Evolutionary conservation across 139 green algal species (phyloP).

Genomic region (Microglena sp.): DNA sequence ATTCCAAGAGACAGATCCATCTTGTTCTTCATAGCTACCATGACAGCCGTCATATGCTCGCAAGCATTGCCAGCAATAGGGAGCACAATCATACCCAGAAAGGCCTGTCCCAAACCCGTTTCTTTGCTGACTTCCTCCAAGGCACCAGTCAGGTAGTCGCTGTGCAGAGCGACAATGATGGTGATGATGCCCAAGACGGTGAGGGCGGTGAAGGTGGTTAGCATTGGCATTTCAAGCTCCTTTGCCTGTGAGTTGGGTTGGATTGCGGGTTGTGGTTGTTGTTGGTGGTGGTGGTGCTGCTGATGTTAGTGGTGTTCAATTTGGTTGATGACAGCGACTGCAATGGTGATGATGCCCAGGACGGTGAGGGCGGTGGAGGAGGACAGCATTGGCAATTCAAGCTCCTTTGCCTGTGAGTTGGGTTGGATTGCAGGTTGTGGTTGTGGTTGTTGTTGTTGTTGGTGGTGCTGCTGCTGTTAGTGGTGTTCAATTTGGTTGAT

Average conservation of each 20-base stretch:
- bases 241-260: conserved; percentile 12
- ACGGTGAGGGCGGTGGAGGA: conserved; percentile 37
- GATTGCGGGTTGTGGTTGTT: background rate
- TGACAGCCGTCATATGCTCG: conserved; percentile 79
- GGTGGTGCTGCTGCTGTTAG: background rate
- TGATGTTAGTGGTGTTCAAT: too few relatives aligned
- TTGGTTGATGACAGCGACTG: conserved; percentile 65
- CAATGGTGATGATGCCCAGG: conserved; percentile 54
- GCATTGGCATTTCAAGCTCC: conserved; percentile 40
- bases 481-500: too few relatives aligned
- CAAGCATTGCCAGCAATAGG: conserved; percentile 83
- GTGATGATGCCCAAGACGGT: conserved; percentile 51
- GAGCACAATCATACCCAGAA: conserved; percentile 57
- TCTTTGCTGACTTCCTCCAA: conserved; percentile 59
- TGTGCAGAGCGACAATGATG: conserved; percentile 55
- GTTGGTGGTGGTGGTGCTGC: background rate
- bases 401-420: conserved; percentile 23
- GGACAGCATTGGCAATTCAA: conserved; percentile 50
- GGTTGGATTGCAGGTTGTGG: background rate
- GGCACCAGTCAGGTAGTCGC: conserved; percentile 62
- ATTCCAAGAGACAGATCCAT: conserved; percentile 66
- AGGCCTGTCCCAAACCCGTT: conserved; percentile 58
- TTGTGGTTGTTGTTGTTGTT: background rate
- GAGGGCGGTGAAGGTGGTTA: conserved; percentile 52
- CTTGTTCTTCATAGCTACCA: conserved; percentile 77